Conservation (phyloP, 2,329 filamentous ascomycete species). For the Periconia digitata region DNA sequence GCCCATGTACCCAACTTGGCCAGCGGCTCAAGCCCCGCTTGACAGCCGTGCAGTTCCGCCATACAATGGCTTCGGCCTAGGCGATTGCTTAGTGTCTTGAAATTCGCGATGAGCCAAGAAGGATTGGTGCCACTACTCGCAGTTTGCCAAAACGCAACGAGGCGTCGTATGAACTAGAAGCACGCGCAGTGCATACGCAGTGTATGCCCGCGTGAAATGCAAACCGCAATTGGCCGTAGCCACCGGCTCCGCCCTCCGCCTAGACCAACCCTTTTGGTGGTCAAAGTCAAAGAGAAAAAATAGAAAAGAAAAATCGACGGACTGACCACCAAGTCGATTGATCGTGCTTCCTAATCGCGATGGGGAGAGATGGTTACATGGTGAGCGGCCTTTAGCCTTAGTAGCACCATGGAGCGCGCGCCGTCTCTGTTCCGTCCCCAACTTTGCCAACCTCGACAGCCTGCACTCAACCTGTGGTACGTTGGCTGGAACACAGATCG, state of each 20-base stretch:
- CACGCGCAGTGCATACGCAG: neutral
- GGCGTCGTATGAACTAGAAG: neutral
- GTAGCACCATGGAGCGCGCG: neutral
- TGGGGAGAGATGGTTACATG: neutral
- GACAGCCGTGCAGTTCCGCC: neutral
- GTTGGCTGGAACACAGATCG: neutral
- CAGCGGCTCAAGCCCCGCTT: neutral
- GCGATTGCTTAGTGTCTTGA: no score
- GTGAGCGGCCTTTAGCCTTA: neutral
- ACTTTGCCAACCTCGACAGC: neutral
- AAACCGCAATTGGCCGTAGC: neutral
- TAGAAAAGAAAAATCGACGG: no score
- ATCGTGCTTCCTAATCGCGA: neutral
- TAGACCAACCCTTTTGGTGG: neutral
- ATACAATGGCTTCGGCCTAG: no score
- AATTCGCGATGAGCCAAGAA: no score
- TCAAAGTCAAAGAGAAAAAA: no score
- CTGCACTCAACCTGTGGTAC: neutral
- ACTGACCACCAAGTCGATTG: neutral
- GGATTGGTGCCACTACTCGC: no score
- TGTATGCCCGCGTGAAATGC: neutral
- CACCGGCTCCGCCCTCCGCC: neutral
- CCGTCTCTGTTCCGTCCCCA: neutral
- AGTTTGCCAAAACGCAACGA: no score
- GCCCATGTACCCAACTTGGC: no score